These are phyloP conservation scores for Forsythia suspensa DNA, from an alignment of 257 asterid genomes.

Conservation along the genomic window DNA sequence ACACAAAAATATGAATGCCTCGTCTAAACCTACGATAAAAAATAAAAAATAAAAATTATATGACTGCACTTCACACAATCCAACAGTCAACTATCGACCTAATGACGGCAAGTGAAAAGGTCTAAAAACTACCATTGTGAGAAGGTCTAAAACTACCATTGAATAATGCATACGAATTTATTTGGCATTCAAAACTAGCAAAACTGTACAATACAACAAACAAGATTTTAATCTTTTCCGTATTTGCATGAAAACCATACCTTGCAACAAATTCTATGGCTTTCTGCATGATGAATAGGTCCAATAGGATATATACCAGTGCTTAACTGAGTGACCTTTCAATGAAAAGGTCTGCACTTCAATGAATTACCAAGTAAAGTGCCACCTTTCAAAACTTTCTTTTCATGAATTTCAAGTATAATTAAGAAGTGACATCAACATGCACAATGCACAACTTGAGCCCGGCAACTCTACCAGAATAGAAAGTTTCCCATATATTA, in stretches of 20 bases:
- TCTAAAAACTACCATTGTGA: background rate
- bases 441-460: slow-evolving; percentile 22
- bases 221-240: too few relatives aligned
- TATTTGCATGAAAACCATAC: too few relatives aligned
- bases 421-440: slow-evolving; percentile 25
- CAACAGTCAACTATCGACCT: background rate
- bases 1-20: too few relatives aligned
- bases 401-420: background rate
- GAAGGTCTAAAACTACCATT: background rate
- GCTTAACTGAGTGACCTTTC: too few relatives aligned
- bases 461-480: slow-evolving; percentile 37
- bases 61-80: background rate
- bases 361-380: background rate
- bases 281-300: too few relatives aligned
- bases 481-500: slow-evolving; percentile 13
- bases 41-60: too few relatives aligned
- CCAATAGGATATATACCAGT: too few relatives aligned
- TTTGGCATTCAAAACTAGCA: too few relatives aligned
- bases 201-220: background rate
- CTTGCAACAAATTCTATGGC: too few relatives aligned
- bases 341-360: background rate
- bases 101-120: background rate
- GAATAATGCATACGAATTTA: too few relatives aligned
- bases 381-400: too few relatives aligned
- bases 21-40: too few relatives aligned